Evolutionary conservation across 2,329 filamentous ascomycete genomes (phyloP).

Genomic region (Rhexocercosporidium sp.): DNA sequence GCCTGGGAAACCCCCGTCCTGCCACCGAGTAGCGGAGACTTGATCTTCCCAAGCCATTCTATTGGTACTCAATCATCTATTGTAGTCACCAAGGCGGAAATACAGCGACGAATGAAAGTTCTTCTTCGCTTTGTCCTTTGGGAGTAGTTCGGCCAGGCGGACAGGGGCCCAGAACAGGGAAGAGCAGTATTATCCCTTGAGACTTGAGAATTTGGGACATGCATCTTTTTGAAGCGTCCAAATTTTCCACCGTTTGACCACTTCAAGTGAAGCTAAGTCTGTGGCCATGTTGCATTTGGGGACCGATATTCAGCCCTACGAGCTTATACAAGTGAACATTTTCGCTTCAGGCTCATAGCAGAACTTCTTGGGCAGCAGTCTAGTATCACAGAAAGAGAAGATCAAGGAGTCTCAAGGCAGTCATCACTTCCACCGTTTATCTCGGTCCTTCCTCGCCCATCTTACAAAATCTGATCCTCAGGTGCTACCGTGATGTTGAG

Average conservation of each 20-base stretch:
- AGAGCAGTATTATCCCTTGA: neutral
- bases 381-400: neutral
- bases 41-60: neutral
- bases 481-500: constrained; percentile 21
- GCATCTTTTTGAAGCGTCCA: neutral
- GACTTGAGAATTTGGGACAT: neutral
- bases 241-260: neutral
- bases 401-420: constrained; percentile 30
- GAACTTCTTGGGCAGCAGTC: neutral
- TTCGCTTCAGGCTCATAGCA: neutral
- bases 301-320: constrained; percentile 7
- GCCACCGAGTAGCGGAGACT: constrained; percentile 8
- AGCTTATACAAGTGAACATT: neutral
- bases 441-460: constrained; percentile 22
- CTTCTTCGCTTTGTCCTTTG: neutral
- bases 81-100: neutral
- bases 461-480: constrained; percentile 9
- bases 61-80: neutral
- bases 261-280: constrained; percentile 1
- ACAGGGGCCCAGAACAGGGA: neutral
- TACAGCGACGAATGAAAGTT: neutral
- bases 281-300: neutral
- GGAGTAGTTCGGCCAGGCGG: neutral
- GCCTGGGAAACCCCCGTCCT: constrained; percentile 4
- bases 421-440: constrained; percentile 20